These are phyloP conservation scores for Fonsecaea nubica DNA, from an alignment of 2,329 filamentous ascomycete genomes.

Conservation along the genomic window DNA sequence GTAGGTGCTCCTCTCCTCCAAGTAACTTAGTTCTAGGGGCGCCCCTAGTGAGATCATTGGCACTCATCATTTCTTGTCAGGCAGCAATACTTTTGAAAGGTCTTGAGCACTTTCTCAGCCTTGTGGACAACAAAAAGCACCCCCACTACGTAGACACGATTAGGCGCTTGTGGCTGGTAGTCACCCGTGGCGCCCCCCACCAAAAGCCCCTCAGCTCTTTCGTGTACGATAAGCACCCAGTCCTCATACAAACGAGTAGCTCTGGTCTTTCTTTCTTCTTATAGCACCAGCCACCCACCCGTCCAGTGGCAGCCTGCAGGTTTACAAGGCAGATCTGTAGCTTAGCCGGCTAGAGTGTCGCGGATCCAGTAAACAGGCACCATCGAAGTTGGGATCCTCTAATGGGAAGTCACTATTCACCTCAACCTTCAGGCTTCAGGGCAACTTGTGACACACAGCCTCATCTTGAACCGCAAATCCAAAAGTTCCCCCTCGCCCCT, in stretches of 20 bases:
- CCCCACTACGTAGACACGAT: neutral
- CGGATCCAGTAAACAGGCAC: slow-evolving; percentile 6
- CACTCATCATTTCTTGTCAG: neutral
- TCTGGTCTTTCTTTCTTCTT: neutral
- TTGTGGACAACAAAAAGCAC: neutral
- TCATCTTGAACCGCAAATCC: slow-evolving; percentile 20
- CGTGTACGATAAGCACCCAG: neutral
- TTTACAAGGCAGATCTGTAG: slow-evolving; percentile 15
- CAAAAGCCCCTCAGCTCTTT: neutral
- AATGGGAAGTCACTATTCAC: neutral
- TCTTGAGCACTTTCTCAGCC: neutral
- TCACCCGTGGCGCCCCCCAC: neutral
- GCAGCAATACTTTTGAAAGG: neutral
- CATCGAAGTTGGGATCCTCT: neutral
- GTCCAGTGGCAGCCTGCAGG: neutral
- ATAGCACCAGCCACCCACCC: neutral
- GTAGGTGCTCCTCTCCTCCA: neutral
- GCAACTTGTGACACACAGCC: slow-evolving; percentile 33
- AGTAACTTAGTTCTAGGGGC: neutral
- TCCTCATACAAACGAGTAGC: neutral
- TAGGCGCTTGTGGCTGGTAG: slow-evolving; percentile 2
- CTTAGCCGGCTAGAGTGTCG: slow-evolving; percentile 1
- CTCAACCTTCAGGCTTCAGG: slow-evolving; percentile 12
- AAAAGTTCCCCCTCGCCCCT: neutral
- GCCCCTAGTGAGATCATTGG: neutral